A percentile compares a stretch with the other conserved stretches of the same genome.
These are phyloP conservation scores for Ogataea pignaliae DNA, from an alignment of 805 yeast genomes.

Conservation along the genomic window DNA sequence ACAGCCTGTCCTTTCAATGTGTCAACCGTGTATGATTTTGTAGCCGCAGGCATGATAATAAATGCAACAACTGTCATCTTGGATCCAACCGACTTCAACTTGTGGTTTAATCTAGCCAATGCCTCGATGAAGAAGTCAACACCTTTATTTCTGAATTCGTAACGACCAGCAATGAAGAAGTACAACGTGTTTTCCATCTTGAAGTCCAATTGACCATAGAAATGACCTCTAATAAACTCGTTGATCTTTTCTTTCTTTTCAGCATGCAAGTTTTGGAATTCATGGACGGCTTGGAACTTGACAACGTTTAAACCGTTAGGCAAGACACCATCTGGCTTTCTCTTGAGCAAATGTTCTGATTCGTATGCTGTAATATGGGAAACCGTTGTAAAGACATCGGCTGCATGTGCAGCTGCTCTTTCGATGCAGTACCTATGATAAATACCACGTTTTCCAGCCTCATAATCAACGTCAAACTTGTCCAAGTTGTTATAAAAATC, in stretches of 20 bases:
- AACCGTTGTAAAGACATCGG: constrained; percentile 96
- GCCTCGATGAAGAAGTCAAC: constrained; percentile 93
- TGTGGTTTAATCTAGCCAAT: constrained; percentile 85
- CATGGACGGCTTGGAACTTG: constrained; percentile 96
- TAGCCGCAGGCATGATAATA: constrained; percentile 96
- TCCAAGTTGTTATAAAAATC: constrained; percentile 92
- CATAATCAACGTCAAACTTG: constrained; percentile 89
- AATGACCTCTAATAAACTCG: constrained; percentile 94
- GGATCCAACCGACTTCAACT: constrained; percentile 74
- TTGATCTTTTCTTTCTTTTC: constrained; percentile 84
- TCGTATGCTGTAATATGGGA: constrained; percentile 97
- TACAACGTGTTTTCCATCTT: constrained; percentile 90
- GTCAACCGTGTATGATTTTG: constrained; percentile 91
- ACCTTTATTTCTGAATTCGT: constrained; percentile 95
- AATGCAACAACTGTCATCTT: constrained; percentile 94
- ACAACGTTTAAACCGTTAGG: constrained; percentile 96
- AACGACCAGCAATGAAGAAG: constrained; percentile 95
- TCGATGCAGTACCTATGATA: constrained; percentile 96
- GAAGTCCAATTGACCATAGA: constrained; percentile 94
- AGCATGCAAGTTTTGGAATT: constrained; percentile 95
- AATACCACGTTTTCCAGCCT: constrained; percentile 96
- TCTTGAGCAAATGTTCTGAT: constrained; percentile 83
- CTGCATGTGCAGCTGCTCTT: constrained; percentile 91
- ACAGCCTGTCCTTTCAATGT: constrained; percentile 96
- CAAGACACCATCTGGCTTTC: constrained; percentile 96